These are phyloP conservation scores for Lachancea waltii DNA, from an alignment of 805 yeast species.

Conservation along the genomic window DNA sequence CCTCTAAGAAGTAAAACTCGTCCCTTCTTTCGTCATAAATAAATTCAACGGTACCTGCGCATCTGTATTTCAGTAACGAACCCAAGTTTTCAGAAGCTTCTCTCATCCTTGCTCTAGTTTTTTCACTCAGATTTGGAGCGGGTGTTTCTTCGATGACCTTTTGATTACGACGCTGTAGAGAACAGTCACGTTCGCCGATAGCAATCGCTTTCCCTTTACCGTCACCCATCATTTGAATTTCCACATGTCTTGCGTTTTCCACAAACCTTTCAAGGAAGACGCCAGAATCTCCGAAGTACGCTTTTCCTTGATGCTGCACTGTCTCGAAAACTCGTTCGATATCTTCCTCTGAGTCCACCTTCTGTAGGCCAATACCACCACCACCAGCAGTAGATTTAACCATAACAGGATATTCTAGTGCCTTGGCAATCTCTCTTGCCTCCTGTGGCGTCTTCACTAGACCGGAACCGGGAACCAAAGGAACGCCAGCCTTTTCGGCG, in stretches of 20 bases:
- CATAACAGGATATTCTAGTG: constrained; percentile 85
- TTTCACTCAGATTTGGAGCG: constrained; percentile 43
- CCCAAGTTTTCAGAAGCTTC: constrained; percentile 42
- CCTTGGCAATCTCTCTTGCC: constrained; percentile 68
- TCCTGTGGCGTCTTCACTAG: constrained; percentile 64
- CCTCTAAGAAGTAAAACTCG: constrained; percentile 91
- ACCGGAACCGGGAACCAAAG: constrained; percentile 96
- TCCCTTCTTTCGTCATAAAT: constrained; percentile 82
- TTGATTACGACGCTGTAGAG: constrained; percentile 86
- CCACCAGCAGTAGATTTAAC: constrained; percentile 98
- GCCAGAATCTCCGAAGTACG: constrained; percentile 92
- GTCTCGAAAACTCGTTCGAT: constrained; percentile 80
- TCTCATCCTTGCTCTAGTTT: constrained; percentile 47
- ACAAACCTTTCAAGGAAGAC: constrained; percentile 93
- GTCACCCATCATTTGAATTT: constrained; percentile 94
- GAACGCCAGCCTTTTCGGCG: constrained; percentile 87
- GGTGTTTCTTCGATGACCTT: constrained; percentile 48
- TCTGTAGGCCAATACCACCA: constrained; percentile 96
- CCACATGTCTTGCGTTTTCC: constrained; percentile 93
- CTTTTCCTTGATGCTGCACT: constrained; percentile 88
- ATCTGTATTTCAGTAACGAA: constrained; percentile 73
- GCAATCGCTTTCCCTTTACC: constrained; percentile 92
- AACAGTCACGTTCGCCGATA: constrained; percentile 95
- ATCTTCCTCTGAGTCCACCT: constrained; percentile 77
- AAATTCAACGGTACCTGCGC: constrained; percentile 97